Percentiles rank a stretch among this genome's conserved stretches.
phyloP scores from a whole-genome alignment of 345 rosid genomes.

The Aquilaria malaccensis region DNA sequence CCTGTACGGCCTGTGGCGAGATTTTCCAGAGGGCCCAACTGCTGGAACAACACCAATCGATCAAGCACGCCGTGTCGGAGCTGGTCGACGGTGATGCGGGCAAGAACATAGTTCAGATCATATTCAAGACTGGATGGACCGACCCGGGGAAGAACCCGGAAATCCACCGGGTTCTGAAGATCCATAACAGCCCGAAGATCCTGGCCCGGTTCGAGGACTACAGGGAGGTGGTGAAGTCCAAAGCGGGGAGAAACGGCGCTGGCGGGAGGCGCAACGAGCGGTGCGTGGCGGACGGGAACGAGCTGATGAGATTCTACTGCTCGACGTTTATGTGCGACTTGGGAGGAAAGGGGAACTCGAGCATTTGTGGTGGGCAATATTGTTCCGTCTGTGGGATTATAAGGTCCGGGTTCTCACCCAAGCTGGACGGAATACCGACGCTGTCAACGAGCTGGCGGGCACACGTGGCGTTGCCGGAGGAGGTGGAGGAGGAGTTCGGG shows the following conservation, averaged over 20 bases:
- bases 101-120: slow-evolving; percentile 75
- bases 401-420: slow-evolving; percentile 75
- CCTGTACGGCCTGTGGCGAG: slow-evolving; percentile 84
- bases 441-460: slow-evolving; percentile 76
- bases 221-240: slow-evolving; percentile 72
- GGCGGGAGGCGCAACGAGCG: slow-evolving; percentile 49
- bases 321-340: slow-evolving; percentile 77
- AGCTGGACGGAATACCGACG: slow-evolving; percentile 83
- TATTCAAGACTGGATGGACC: slow-evolving; percentile 84
- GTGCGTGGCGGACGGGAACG: slow-evolving; percentile 97
- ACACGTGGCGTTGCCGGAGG: slow-evolving; percentile 78
- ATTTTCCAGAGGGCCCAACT: slow-evolving; percentile 44
- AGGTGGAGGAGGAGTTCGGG: slow-evolving; percentile 74
- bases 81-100: slow-evolving; percentile 74
- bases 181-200: slow-evolving; percentile 72
- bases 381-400: slow-evolving; percentile 86
- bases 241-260: slow-evolving; percentile 42
- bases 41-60: slow-evolving; percentile 68
- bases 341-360: slow-evolving; percentile 49
- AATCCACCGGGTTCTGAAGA: slow-evolving; percentile 67
- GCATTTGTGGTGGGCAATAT: slow-evolving; percentile 61
- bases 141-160: slow-evolving; percentile 32
- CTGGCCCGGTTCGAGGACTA: slow-evolving; percentile 82
- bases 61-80: slow-evolving; percentile 76
- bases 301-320: slow-evolving; percentile 84